These are phyloP conservation scores for Cladophialophora bantiana DNA, from an alignment of 2,329 filamentous ascomycete genomes.

Conservation along the genomic window DNA sequence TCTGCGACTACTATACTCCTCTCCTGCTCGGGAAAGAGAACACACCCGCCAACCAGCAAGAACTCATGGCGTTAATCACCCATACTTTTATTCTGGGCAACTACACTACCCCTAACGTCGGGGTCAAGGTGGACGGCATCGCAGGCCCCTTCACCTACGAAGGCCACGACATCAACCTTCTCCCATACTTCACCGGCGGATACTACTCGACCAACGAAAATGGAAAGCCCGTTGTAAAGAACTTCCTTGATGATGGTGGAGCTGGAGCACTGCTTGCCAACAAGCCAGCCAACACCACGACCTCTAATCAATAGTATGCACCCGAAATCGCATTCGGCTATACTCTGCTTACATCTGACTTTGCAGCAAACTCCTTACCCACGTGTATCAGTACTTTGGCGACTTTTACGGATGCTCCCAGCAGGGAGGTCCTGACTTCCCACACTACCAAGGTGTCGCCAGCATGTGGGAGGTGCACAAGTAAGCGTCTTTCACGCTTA, in stretches of 20 bases:
- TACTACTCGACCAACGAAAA: slow-evolving; percentile 62
- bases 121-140: slow-evolving; percentile 64
- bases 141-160: slow-evolving; percentile 59
- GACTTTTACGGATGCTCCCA: slow-evolving; percentile 63
- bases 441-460: slow-evolving; percentile 52
- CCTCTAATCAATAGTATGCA: slow-evolving; percentile 59
- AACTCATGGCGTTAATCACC: slow-evolving; percentile 63
- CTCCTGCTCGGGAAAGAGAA: slow-evolving; percentile 65
- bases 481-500: slow-evolving; percentile 28
- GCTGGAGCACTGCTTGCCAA: slow-evolving; percentile 63
- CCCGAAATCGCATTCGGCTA: no score
- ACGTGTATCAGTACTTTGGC: slow-evolving; percentile 69
- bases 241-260: slow-evolving; percentile 68
- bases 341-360: slow-evolving; percentile 2
- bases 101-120: slow-evolving; percentile 63
- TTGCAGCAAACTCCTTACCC: slow-evolving; percentile 60
- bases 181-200: slow-evolving; percentile 65
- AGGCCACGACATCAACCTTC: slow-evolving; percentile 61
- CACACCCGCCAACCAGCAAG: slow-evolving; percentile 65
- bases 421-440: slow-evolving; percentile 55
- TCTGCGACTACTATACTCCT: slow-evolving; percentile 69
- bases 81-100: slow-evolving; percentile 71
- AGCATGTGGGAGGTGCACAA: slow-evolving; percentile 44
- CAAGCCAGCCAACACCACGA: slow-evolving; percentile 59
- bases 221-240: slow-evolving; percentile 56